A percentile compares a stretch with the other conserved stretches of the same genome.
These are phyloP conservation scores for Nannizziopsis barbatae DNA, from an alignment of 2,329 filamentous ascomycete species.

Conservation along the genomic window DNA sequence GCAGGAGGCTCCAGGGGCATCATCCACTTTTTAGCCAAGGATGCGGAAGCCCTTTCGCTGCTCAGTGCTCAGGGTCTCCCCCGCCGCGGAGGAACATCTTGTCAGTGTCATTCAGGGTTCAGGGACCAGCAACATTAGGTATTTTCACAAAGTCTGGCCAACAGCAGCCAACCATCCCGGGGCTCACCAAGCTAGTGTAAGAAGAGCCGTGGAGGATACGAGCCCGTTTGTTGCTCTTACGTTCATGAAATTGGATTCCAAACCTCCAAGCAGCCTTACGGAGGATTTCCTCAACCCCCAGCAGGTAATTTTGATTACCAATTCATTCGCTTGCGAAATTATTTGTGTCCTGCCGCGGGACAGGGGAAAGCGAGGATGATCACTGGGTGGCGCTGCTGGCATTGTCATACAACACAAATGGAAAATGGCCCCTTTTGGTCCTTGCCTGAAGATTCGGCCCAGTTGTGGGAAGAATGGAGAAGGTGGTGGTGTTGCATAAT, in stretches of 20 bases:
- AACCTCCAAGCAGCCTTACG: constrained; percentile 6
- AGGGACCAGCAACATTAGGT: not conserved
- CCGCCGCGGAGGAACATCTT: not conserved
- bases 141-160: not conserved
- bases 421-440: too few species aligned
- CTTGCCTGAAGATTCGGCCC: too few species aligned
- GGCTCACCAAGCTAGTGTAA: not conserved
- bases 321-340: not conserved
- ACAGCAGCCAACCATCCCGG: not conserved
- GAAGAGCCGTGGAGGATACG: not conserved
- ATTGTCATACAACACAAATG: too few species aligned
- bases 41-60: too few species aligned
- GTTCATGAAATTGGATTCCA: constrained; percentile 1
- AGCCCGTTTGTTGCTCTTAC: not conserved
- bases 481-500: too few species aligned
- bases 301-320: not conserved
- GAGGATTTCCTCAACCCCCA: not conserved
- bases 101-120: constrained; percentile 1
- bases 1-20: too few species aligned
- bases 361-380: constrained; percentile 1
- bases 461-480: too few species aligned
- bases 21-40: too few species aligned
- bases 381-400: not conserved
- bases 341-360: not conserved
- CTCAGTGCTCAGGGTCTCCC: not conserved